Conservation (phyloP, 2,329 filamentous ascomycete genomes). For the Talaromyces sp. region DNA sequence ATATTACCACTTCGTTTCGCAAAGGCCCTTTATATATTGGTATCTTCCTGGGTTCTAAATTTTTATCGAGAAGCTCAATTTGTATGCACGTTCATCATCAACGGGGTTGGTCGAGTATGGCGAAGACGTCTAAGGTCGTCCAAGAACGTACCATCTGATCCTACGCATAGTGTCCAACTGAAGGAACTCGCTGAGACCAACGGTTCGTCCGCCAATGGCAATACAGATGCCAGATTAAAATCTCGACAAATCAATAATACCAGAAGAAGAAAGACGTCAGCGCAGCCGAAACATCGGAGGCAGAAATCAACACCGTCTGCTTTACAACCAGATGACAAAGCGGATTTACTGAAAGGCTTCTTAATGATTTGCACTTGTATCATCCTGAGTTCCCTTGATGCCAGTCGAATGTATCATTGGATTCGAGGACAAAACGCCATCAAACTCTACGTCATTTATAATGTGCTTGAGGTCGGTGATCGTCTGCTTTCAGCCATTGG, state of each 20-base stretch:
- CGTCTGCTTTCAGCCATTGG: conserved; percentile 85
- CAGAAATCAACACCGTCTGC: conserved; percentile 82
- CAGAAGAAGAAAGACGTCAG: conserved; percentile 28
- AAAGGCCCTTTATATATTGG: conserved; percentile 72
- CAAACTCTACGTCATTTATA: conserved; percentile 98
- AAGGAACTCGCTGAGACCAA: neutral
- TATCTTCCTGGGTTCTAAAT: conserved; percentile 73
- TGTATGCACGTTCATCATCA: conserved; percentile 72
- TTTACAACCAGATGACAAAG: conserved; percentile 85
- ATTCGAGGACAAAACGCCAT: conserved; percentile 95
- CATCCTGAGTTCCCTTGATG: conserved; percentile 85
- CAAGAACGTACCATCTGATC: neutral
- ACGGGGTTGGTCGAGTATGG: conserved; percentile 77
- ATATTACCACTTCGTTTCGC: conserved; percentile 87
- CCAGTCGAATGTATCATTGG: conserved; percentile 96
- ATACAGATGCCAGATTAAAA: conserved; percentile 19
- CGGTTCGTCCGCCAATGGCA: conserved; percentile 21
- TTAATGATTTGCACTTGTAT: conserved; percentile 83
- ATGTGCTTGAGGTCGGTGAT: conserved; percentile 87
- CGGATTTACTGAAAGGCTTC: conserved; percentile 85
- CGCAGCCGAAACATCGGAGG: conserved; percentile 59
- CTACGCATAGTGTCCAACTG: neutral
- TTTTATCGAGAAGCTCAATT: conserved; percentile 68
- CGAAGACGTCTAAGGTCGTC: conserved; percentile 34
- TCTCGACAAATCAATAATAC: conserved; percentile 21